Evolutionary conservation across 495 filamentous ascomycete species (phyloP), one percentile per base, ranked within the genome.

Genomic region (Gamarada debralockiae): DNA sequence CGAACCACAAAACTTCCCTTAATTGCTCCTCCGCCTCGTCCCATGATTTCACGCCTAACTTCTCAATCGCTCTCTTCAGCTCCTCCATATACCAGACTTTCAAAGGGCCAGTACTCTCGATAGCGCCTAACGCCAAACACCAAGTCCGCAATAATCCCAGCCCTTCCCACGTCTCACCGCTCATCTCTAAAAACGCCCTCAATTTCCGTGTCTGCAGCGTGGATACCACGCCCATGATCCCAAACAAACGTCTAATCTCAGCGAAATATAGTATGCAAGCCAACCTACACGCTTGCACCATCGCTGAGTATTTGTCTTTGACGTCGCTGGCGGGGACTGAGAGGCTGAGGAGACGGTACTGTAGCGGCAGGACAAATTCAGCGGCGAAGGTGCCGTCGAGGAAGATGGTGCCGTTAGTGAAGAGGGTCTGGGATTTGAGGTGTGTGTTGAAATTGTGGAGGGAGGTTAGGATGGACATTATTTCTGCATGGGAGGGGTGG

Each of bases 211-310:
- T 48, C 14, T 57, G 54, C 7, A 57, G 15, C 5, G 9, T 17
- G 4, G 48, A 47, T 2, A 40, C n/a, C 1, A 57, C 31, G 3
- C 37, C 54, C 14, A 45, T 43, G 37, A 52, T 34, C 8, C 53
- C 53, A 18, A 56, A 56, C 3, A 51, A 21, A 1, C 53, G 46
- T 33, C 47, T 31, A 23, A 46, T 24, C 14, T 56, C 53, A 4
- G 46, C 18, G 14, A 56, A 39, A 23, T 18, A 56, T 13, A 56
- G 22, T 3, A 37, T 29, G 31, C 47, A 43, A 1, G 38, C 27
- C 6, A 56, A 27, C 8, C 53, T n/a, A 3, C n/a, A 25, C 15
- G 41, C 40, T 21, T 56, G 25, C 21, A 38, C 17, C n/a, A n/a
- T n/a, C n/a, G n/a, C n/a, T n/a, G n/a, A n/a, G n/a, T n/a, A n/a